Evolutionary conservation across 2,329 filamentous ascomycete species (phyloP).

Genomic region (Mollisiaceae sp.): DNA sequence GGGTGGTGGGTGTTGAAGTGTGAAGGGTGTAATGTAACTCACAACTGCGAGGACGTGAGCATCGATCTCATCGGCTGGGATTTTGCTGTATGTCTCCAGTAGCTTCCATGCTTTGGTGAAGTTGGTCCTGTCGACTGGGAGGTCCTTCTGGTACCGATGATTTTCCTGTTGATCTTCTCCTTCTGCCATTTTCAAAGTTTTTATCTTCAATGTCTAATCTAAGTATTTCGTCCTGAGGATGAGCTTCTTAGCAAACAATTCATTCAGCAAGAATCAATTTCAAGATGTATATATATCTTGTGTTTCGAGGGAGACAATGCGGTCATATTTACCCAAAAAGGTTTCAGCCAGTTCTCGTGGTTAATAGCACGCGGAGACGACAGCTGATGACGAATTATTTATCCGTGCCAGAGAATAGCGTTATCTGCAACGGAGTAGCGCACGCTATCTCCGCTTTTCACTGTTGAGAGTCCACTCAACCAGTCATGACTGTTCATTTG

Average conservation of each 20-base stretch:
- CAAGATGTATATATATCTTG: too few species aligned
- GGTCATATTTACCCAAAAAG: background rate
- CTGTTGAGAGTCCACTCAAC: background rate
- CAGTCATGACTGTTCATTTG: background rate
- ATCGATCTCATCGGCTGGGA: conserved; percentile 24
- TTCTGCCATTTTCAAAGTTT: too few species aligned
- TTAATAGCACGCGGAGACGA: background rate
- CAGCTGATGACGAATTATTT: background rate
- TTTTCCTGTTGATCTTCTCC: background rate
- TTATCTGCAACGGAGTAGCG: background rate
- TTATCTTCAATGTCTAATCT: background rate
- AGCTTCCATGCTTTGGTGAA: conserved; percentile 16
- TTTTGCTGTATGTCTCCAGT: conserved; percentile 27
- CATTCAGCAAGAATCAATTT: too few species aligned
- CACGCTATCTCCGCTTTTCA: background rate
- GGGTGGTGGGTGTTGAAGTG: too few species aligned
- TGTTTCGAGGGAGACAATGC: background rate
- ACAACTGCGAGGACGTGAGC: conserved; percentile 15
- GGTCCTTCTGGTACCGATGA: background rate
- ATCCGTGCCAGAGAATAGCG: background rate
- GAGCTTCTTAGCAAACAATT: background rate
- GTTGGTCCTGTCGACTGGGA: background rate
- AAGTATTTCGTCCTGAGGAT: background rate
- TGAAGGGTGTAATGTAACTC: background rate
- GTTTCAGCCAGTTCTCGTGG: background rate